These are phyloP conservation scores for Mortierella hygrophila DNA, from an alignment of 192 early-diverging fungal species.

Conservation along the genomic window DNA sequence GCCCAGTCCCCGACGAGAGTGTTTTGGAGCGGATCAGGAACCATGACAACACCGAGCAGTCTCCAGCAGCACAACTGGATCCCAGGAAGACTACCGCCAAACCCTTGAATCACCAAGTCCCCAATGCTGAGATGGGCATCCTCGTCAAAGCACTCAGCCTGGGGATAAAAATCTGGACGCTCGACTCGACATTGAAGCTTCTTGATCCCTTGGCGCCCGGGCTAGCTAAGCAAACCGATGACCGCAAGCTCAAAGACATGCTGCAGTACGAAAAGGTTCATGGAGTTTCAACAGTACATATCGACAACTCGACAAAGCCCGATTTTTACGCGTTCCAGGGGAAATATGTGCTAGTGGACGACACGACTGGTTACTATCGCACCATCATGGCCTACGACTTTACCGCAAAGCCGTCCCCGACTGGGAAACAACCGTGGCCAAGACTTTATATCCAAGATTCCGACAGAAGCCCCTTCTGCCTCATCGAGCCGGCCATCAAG, in stretches of 20 bases:
- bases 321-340: slow-evolving; percentile 34
- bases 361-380: slow-evolving; percentile 23
- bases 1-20: slow-evolving; percentile 30
- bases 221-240: not conserved
- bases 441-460: slow-evolving; percentile 19
- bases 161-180: slow-evolving; percentile 32
- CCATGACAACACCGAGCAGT: not conserved
- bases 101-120: not conserved
- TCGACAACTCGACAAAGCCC: slow-evolving; percentile 9
- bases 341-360: slow-evolving; percentile 33
- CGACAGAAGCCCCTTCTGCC: slow-evolving; percentile 15
- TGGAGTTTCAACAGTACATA: slow-evolving; percentile 32
- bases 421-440: slow-evolving; percentile 16
- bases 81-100: not conserved
- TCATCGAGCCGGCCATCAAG: not conserved
- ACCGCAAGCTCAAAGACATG: slow-evolving; percentile 23
- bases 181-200: slow-evolving; percentile 5
- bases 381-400: slow-evolving; percentile 37
- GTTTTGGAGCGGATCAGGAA: not conserved
- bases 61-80: not conserved
- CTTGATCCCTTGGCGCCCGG: slow-evolving; percentile 17
- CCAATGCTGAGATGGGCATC: slow-evolving; percentile 17
- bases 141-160: slow-evolving; percentile 32
- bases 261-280: slow-evolving; percentile 32
- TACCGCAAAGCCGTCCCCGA: not conserved